Evolutionary conservation across 2,329 filamentous ascomycete genomes (phyloP), one percentile per base, ranked within the genome.

Genomic region (Volutella citrinella): DNA sequence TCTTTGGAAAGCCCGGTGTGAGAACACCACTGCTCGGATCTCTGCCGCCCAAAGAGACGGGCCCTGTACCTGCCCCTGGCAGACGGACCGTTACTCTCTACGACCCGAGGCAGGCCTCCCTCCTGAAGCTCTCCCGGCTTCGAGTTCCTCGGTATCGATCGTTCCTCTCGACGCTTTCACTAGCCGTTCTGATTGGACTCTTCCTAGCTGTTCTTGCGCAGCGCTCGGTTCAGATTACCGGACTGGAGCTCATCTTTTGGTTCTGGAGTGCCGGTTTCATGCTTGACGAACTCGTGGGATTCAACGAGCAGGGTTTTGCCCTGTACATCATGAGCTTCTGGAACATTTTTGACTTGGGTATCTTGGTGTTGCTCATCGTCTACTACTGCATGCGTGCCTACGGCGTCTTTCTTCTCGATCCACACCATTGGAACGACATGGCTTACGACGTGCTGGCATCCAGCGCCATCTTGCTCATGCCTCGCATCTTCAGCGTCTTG

Each of bases 311-410:
- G 63, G 91, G 91, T 4, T 96, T 96, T 59, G 90, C 89, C 22
- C 76, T 97, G 19, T 97, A 96, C 64, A 87, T 96, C 54, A 91
- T 96, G 81, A 95, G 88, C 59, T 93, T 96, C 60, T 96, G 91
- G 91, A 96, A 96, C 60, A 80, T 90, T 22, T 95, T 96, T 60
- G 91, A 96, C 56, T 69, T 96, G 22, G 90, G 90, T 8, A 96
- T 96, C 33, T 66, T 96, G 32, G 66, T 95, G 16, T 69, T 96
- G 41, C 79, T 96, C 49, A 80, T 94, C 51, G 76, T 87, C 35
- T 96, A 96, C 67, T 95, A 95, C 59, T 86, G 85, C 52, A 80
- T 96, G 67, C 81, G 91, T 36, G 74, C 93, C 11, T 95, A 94
- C 53, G 88, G 89, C 14, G 84, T 95, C 32, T 80, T 95, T 40